Percentiles rank a stretch among this genome's conserved stretches.
Evolutionary conservation across 495 filamentous ascomycete species (phyloP).

Genomic region (Penicillium steckii): DNA sequence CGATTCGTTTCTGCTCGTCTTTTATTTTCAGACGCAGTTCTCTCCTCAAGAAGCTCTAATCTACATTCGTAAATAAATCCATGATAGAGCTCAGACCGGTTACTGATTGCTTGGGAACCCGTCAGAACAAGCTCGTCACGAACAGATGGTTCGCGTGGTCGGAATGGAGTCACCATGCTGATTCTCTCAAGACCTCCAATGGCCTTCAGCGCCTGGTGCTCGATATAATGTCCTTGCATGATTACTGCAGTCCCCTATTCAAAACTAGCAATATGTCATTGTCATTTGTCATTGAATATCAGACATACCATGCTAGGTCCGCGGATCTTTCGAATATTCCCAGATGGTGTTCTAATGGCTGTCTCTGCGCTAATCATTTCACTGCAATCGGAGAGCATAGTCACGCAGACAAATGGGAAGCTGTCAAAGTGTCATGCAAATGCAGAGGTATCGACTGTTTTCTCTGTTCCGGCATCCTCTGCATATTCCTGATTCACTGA

Average conservation of each 20-base stretch:
- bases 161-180: slow-evolving; percentile 70
- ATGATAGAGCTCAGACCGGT: slow-evolving; percentile 64
- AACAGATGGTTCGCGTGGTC: slow-evolving; percentile 55
- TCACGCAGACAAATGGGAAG: slow-evolving; percentile 73
- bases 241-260: slow-evolving; percentile 61
- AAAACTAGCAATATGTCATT: too few relatives aligned
- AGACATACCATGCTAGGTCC: slow-evolving; percentile 62
- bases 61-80: slow-evolving; percentile 67
- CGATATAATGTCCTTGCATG: slow-evolving; percentile 70
- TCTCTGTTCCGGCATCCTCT: neutral
- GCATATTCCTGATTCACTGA: slow-evolving; percentile 48
- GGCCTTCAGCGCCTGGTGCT: slow-evolving; percentile 64
- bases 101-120: slow-evolving; percentile 60
- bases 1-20: slow-evolving; percentile 14
- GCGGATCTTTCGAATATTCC: slow-evolving; percentile 63
- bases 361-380: slow-evolving; percentile 72
- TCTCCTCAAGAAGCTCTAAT: slow-evolving; percentile 41
- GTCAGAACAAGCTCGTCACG: slow-evolving; percentile 62
- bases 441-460: slow-evolving; percentile 41
- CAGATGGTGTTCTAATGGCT: slow-evolving; percentile 55
- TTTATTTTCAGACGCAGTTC: slow-evolving; percentile 40
- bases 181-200: slow-evolving; percentile 64
- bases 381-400: slow-evolving; percentile 69
- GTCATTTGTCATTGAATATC: too few relatives aligned
- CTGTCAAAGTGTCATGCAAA: slow-evolving; percentile 71